These are phyloP conservation scores for Chlorella sp. DNA, from an alignment of 139 green algal genomes.

Conservation along the genomic window DNA sequence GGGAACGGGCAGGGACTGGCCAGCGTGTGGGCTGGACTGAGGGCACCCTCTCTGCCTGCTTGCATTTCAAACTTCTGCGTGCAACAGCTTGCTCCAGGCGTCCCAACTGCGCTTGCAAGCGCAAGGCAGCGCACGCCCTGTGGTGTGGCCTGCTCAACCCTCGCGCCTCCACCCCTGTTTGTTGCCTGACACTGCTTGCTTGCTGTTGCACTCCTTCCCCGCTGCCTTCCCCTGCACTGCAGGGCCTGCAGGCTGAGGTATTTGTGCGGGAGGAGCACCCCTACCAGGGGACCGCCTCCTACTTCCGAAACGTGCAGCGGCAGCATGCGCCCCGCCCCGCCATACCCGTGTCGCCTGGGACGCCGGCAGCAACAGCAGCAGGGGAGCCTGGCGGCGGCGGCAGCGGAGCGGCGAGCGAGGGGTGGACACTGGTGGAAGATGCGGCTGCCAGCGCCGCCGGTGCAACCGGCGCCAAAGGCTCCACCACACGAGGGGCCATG, in stretches of 20 bases:
- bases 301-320: slow-evolving; percentile 82
- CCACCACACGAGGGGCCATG: background rate
- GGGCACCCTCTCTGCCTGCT: too few relatives aligned
- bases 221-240: background rate
- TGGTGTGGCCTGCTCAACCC: too few relatives aligned
- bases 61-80: background rate
- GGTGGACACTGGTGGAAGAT: slow-evolving; percentile 24
- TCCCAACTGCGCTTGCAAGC: background rate
- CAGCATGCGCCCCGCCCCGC: slow-evolving; percentile 58
- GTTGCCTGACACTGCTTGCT: background rate
- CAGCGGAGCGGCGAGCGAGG: background rate
- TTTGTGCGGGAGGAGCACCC: slow-evolving; percentile 83
- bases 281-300: slow-evolving; percentile 83
- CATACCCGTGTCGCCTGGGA: background rate
- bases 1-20: background rate
- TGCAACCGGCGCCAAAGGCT: too few relatives aligned
- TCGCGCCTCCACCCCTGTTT: background rate
- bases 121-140: background rate
- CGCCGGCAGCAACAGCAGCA: background rate
- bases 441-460: background rate
- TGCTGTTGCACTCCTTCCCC: background rate
- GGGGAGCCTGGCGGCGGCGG: background rate
- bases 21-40: background rate
- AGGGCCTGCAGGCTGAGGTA: slow-evolving; percentile 65
- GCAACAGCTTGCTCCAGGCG: too few relatives aligned